Base-by-base conservation (phyloP, 2,329 filamentous ascomycete species). In the Paraconiothyrium brasiliense region DNA sequence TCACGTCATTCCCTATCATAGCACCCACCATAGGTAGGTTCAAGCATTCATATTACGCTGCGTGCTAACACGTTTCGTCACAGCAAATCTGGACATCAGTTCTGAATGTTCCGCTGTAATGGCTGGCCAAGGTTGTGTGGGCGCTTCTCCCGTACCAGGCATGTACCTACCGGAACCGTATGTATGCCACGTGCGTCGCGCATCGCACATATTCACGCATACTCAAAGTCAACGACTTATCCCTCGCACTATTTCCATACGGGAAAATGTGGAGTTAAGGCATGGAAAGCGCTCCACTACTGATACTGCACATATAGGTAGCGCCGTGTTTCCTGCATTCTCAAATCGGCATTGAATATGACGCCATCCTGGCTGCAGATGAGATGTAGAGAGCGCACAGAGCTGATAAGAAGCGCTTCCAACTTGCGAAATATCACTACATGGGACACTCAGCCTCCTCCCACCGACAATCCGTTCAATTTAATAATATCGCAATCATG, bases 321-420 rank as follows among this genome's bases (percentile, higher is more conserved):
- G 50, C 50, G 37, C 27, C 7, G 50, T 32, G 43, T 22, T 22
- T 54, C 6, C 41, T 59, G 35, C 35, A n/a, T 24, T 48, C 32
- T 48, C 20, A 14, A 54, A 48, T 57, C 20, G 32, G 24, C 44
- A 39, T 48, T 49, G 30, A 35, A 57, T 16, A 57, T 57, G 54
- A 48, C 54, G 54, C 44, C 43, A 57, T 57, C 39, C 20, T 20
- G n/a, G 34, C 54, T 57, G 34, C 41, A 34, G 41, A 48, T 41
- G 54, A 57, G 43, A 30, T 34, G 54, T 39, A 39, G 27, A 34
- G 20, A 30, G 20, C 20, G 20, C 41, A 32, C 22, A 49, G 46
- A 57, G 10, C 32, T 50, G 55, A 57, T 50, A 50, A 57, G 55
- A 57, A 24, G 32, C 32, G 24, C 14, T 35, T 9, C 14, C 20